Percentiles rank a stretch among this genome's conserved stretches.
Conservation (phyloP, 352 stramenopile species). For the Globisporangium nagaii region DNA sequence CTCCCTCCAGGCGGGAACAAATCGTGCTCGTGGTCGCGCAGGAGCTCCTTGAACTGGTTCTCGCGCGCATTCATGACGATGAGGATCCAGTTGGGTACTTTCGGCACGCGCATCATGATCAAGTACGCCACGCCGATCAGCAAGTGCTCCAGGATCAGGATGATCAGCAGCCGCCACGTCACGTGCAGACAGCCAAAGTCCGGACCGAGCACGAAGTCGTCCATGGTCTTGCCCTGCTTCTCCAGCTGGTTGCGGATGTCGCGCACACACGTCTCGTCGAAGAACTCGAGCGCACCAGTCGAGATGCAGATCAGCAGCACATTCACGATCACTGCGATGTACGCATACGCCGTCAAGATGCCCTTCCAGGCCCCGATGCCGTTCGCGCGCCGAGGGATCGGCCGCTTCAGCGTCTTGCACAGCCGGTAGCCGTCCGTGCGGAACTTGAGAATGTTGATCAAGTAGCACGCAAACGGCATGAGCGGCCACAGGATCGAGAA, state of each 20-base stretch:
- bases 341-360: constrained; percentile 51
- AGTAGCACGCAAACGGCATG: constrained; percentile 68
- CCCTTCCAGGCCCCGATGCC: constrained; percentile 70
- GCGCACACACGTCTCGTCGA: constrained; percentile 42
- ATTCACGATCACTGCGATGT: constrained; percentile 68
- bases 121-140: constrained; percentile 49
- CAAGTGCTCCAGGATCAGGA: constrained; percentile 53
- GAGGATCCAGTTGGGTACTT: constrained; percentile 47
- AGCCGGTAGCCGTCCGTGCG: constrained; percentile 62
- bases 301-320: constrained; percentile 70
- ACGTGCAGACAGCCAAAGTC: constrained; percentile 62
- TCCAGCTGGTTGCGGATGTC: constrained; percentile 54
- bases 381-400: constrained; percentile 61
- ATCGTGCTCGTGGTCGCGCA: constrained; percentile 42
- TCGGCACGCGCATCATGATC: constrained; percentile 41
- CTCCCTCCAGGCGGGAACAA: constrained; percentile 24
- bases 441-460: constrained; percentile 69
- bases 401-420: constrained; percentile 65
- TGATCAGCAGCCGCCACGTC: constrained; percentile 48
- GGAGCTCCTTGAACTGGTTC: constrained; percentile 58
- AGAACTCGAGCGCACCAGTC: constrained; percentile 66
- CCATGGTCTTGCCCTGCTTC: constrained; percentile 56
- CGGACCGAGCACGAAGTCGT: constrained; percentile 61
- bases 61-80: constrained; percentile 50
- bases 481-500: constrained; percentile 75